These are phyloP conservation scores for Nicotiana otophora DNA, from an alignment of 257 asterid genomes.

Conservation along the genomic window DNA sequence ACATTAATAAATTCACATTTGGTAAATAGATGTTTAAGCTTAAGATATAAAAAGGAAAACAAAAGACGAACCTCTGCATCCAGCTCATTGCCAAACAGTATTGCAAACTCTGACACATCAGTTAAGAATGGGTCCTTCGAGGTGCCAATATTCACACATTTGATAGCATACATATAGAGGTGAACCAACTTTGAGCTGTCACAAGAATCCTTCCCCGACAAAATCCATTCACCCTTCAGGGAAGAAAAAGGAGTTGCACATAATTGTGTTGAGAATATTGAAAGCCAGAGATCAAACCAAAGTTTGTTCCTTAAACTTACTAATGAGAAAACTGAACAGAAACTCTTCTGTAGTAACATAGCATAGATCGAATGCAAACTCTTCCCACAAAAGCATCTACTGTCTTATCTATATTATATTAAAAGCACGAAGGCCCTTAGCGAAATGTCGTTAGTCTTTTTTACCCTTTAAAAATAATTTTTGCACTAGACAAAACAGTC, in stretches of 20 bases:
- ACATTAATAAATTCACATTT: neutral
- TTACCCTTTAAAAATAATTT: no score
- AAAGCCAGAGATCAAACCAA: neutral
- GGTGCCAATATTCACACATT: slow-evolving; percentile 63
- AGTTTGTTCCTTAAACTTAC: neutral
- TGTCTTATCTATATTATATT: neutral
- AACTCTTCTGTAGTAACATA: neutral
- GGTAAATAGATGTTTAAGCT: neutral
- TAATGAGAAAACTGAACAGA: neutral
- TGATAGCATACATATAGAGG: slow-evolving; percentile 72
- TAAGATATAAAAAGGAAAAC: neutral
- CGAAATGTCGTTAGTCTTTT: no score
- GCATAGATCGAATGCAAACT: neutral
- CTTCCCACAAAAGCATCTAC: neutral
- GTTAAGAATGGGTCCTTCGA: slow-evolving; percentile 80
- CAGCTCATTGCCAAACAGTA: slow-evolving; percentile 82
- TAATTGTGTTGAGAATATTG: neutral
- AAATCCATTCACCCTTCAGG: slow-evolving; percentile 93
- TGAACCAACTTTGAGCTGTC: slow-evolving; percentile 46
- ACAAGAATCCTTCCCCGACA: slow-evolving; percentile 48
- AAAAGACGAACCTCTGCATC: slow-evolving; percentile 68
- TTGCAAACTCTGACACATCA: slow-evolving; percentile 86
- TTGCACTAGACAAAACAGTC: no score
- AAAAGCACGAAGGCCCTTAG: no score
- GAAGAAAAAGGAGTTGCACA: slow-evolving; percentile 3